Conservation (phyloP, 2,329 filamentous ascomycete species). For the Annulohypoxylon truncatum region DNA sequence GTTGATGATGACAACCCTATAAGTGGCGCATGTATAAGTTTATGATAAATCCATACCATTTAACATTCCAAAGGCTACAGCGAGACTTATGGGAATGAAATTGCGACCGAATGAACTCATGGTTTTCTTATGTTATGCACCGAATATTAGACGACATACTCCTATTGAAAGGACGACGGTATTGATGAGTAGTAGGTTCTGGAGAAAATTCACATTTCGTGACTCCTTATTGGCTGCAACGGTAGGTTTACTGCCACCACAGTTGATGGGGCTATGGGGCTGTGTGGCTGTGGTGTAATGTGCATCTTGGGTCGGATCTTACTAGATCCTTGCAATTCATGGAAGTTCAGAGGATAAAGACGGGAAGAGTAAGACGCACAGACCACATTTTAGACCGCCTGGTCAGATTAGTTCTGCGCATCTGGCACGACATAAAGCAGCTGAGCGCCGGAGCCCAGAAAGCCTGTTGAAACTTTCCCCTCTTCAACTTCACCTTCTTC, state of each 20-base stretch:
- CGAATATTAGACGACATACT: too few relatives aligned
- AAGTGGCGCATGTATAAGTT: not conserved
- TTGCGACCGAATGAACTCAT: constrained; percentile 45
- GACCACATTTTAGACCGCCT: not conserved
- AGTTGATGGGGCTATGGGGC: not conserved
- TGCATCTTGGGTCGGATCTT: not conserved
- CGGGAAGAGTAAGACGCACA: not conserved
- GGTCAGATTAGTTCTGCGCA: not conserved
- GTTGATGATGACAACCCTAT: not conserved
- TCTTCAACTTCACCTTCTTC: constrained; percentile 31
- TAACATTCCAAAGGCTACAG: constrained; percentile 48
- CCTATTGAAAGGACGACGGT: not conserved
- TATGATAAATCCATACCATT: constrained; percentile 46
- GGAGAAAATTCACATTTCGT: constrained; percentile 1
- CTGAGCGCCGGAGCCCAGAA: constrained; percentile 13
- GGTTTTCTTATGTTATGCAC: not conserved
- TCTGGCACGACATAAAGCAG: constrained; percentile 15
- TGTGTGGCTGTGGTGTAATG: constrained; percentile 11
- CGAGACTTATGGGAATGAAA: constrained; percentile 47
- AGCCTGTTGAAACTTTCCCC: constrained; percentile 33
- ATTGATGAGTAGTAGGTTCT: not conserved
- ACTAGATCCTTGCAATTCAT: not conserved
- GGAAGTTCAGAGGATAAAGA: not conserved
- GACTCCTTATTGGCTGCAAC: not conserved
- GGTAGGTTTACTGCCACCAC: not conserved